A percentile compares a stretch with the other conserved stretches of the same genome.
These are phyloP conservation scores for Talaromyces wortmannii DNA, from an alignment of 495 filamentous ascomycete species.

Conservation along the genomic window DNA sequence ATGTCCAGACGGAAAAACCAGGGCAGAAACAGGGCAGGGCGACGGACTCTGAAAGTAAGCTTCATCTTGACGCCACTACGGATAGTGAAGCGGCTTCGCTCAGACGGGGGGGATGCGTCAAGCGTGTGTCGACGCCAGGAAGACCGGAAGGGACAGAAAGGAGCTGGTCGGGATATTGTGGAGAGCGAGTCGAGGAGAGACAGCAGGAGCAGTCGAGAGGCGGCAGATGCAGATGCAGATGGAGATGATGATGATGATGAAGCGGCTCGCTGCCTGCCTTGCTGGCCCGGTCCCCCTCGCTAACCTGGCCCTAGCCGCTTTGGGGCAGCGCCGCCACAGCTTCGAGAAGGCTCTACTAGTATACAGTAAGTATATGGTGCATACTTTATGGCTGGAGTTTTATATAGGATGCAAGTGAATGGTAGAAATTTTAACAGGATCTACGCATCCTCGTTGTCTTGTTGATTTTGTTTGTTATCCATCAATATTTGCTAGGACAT, in stretches of 20 bases:
- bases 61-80: conserved; percentile 55
- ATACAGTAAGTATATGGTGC: neutral
- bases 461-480: no score
- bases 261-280: neutral
- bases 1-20: neutral
- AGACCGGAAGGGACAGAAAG: neutral
- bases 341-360: neutral
- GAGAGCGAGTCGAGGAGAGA: neutral
- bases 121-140: neutral
- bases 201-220: neutral
- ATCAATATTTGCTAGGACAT: no score
- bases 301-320: conserved; percentile 1
- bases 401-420: no score
- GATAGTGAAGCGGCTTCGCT: neutral
- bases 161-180: neutral
- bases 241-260: neutral
- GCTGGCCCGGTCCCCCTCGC: neutral
- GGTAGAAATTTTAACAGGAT: no score
- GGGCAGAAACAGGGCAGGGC: conserved; percentile 7
- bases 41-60: conserved; percentile 72
- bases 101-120: neutral
- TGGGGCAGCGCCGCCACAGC: neutral
- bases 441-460: no score
- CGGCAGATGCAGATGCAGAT: neutral
- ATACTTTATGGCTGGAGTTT: no score